Conservation (phyloP, 1,284 basidiomycete species). For the Prillingera fragicola region DNA sequence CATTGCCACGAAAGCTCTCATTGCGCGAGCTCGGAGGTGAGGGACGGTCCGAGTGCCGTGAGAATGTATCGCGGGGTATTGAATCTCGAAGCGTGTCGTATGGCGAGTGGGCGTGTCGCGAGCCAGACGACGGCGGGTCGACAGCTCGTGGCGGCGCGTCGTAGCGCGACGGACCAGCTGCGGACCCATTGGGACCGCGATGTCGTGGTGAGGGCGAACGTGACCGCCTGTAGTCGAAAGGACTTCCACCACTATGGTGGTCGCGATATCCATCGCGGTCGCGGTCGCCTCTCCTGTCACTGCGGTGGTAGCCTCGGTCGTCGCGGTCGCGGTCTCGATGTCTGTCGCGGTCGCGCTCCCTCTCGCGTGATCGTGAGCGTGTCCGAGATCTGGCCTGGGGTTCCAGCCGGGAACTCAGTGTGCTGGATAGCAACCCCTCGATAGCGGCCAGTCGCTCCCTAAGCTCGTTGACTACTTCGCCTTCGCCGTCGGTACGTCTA, state of each 20-base stretch:
- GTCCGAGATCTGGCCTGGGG: not conserved
- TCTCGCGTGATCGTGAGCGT: conserved; percentile 1
- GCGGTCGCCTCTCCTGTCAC: not conserved
- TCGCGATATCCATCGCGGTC: not conserved
- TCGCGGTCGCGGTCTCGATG: conserved; percentile 2
- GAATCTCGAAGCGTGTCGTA: conserved; percentile 1
- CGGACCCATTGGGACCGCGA: not conserved
- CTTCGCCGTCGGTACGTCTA: conserved; percentile 8
- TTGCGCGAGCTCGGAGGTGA: too few relatives aligned
- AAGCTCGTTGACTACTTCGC: conserved; percentile 18
- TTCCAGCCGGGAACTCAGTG: not conserved
- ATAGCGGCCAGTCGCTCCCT: conserved; percentile 20
- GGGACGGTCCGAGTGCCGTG: too few relatives aligned
- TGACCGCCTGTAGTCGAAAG: conserved; percentile 1
- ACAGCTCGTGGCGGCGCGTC: not conserved
- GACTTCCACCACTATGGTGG: too few relatives aligned
- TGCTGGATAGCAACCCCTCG: conserved; percentile 4
- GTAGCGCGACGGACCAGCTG: not conserved
- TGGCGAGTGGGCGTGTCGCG: too few relatives aligned
- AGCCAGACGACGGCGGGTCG: too few relatives aligned
- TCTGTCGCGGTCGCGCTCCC: not conserved
- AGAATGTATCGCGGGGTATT: too few relatives aligned
- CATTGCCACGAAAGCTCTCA: too few relatives aligned
- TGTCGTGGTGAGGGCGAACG: not conserved
- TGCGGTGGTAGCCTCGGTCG: not conserved